Base-by-base conservation (phyloP, 345 rosid genomes). In the Bruguiera gymnorhiza region DNA sequence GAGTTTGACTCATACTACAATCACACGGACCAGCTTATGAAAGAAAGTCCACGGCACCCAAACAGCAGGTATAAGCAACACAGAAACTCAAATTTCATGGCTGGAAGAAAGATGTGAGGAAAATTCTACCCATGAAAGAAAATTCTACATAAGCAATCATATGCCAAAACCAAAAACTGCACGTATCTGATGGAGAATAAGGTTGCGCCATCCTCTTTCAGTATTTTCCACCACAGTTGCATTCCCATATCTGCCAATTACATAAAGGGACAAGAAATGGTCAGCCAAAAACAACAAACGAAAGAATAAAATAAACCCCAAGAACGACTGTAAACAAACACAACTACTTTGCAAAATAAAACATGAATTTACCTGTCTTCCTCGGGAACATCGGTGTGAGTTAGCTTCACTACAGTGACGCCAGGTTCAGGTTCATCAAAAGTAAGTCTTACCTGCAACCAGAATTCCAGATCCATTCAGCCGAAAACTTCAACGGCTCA, bases 191-290 rank as follows among this genome's bases (percentile, higher is more conserved):
- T 95, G 82, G 84, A 95, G 88, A 50, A 92, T 95, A 39, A 87
- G 91, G 78, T 90, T 93, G 62, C 94, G 83, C 99, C 99, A 92
- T 70, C 99, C 97, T 79, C 97, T 87, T 87, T 95, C 94, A 0
- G 98, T 95, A 84, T 92, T 95, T 77, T 90, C 98, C 79, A 80
- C 97, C 70, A 95, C 97, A 29, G 97, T 95, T 1, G 94, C 86
- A 80, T 95, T 95, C 57, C 96, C 99, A 69, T 90, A 95, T 76
- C 99, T 95, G 85, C 85, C n/a, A 69, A 2, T 43, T 23, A 29
- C 64, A 66, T 13, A 24, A 39, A n/a, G 23, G 16, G 30, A 43
- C 3, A 1, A 10, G 6, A 39, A 52, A 57, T 6, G 21, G 31
- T 1, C 10, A 63, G 18, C 31, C 34, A 48, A 15, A 55, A 58